Percentiles rank a stretch among this genome's conserved stretches.
These are phyloP conservation scores for Fusarium sp. DNA, from an alignment of 2,329 filamentous ascomycete species.

Conservation along the genomic window DNA sequence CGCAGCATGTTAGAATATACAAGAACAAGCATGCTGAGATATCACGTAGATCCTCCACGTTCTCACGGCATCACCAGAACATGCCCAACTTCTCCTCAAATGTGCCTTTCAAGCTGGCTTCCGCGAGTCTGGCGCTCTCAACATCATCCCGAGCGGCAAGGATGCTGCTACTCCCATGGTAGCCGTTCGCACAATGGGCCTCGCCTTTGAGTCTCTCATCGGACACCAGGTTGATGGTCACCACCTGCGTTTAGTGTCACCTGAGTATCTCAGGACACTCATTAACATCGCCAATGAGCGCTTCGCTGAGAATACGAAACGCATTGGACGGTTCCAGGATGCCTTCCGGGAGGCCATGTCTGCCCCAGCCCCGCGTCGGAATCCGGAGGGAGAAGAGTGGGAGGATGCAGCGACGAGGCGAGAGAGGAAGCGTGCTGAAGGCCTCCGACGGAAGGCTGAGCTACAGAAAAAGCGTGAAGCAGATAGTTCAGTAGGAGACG, in stretches of 20 bases:
- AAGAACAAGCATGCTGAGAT: constrained; percentile 36
- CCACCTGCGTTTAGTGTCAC: constrained; percentile 63
- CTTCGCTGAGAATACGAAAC: constrained; percentile 72
- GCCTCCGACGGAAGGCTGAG: constrained; percentile 61
- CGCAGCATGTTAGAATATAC: constrained; percentile 39
- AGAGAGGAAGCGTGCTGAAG: constrained; percentile 65
- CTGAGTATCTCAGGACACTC: constrained; percentile 71
- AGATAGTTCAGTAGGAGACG: constrained; percentile 8
- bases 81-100: constrained; percentile 77
- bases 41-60: constrained; percentile 81
- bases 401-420: constrained; percentile 61
- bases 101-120: constrained; percentile 85
- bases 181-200: constrained; percentile 81
- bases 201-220: constrained; percentile 82
- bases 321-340: constrained; percentile 69
- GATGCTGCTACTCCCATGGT: constrained; percentile 71
- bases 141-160: constrained; percentile 55
- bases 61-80: constrained; percentile 74
- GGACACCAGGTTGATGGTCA: constrained; percentile 59
- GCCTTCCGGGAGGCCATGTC: constrained; percentile 55
- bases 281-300: constrained; percentile 75
- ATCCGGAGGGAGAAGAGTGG: constrained; percentile 57
- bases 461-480: constrained; percentile 41
- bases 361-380: constrained; percentile 38
- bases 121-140: constrained; percentile 86